phyloP scores from a whole-genome alignment of 2,329 filamentous ascomycete species.

The Fonsecaea nubica region DNA sequence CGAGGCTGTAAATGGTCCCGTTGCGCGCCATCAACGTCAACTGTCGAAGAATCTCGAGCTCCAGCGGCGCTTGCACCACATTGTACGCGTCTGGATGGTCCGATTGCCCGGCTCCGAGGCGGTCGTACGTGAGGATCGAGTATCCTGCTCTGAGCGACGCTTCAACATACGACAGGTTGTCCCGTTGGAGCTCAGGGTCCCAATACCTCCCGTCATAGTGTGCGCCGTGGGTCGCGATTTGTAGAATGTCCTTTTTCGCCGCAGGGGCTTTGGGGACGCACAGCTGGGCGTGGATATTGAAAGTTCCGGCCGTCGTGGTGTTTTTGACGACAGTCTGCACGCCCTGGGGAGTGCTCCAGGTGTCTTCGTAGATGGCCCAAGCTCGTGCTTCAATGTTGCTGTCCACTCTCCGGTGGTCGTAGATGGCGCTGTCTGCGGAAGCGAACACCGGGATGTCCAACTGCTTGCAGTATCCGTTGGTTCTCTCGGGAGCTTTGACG shows the following conservation, averaged over 20 bases:
- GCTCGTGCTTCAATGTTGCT: slow-evolving; percentile 30
- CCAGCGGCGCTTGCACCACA: slow-evolving; percentile 48
- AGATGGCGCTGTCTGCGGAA: slow-evolving; percentile 21
- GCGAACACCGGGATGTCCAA: slow-evolving; percentile 32
- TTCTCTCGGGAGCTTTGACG: not conserved
- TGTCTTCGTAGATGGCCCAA: slow-evolving; percentile 33
- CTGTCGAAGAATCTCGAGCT: slow-evolving; percentile 49
- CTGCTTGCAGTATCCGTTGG: slow-evolving; percentile 28
- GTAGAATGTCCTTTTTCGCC: slow-evolving; percentile 30
- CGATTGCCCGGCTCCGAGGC: slow-evolving; percentile 47
- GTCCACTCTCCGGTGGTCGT: slow-evolving; percentile 31
- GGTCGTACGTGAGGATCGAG: slow-evolving; percentile 51
- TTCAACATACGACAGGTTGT: slow-evolving; percentile 49
- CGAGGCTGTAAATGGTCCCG: slow-evolving; percentile 42
- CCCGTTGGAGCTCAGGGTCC: slow-evolving; percentile 46
- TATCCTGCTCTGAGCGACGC: slow-evolving; percentile 47
- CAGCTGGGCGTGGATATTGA: slow-evolving; percentile 36
- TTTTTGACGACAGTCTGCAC: slow-evolving; percentile 28
- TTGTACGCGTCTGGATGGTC: slow-evolving; percentile 49
- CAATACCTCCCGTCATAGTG: slow-evolving; percentile 32
- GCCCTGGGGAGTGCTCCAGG: slow-evolving; percentile 28
- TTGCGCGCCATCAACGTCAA: slow-evolving; percentile 48
- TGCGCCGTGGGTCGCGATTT: slow-evolving; percentile 37
- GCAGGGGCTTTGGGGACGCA: slow-evolving; percentile 28
- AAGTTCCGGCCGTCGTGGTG: slow-evolving; percentile 36